Evolutionary conservation across 2,329 filamentous ascomycete species (phyloP), one percentile per base, ranked within the genome.

Genomic region (Exophiala spinifera): DNA sequence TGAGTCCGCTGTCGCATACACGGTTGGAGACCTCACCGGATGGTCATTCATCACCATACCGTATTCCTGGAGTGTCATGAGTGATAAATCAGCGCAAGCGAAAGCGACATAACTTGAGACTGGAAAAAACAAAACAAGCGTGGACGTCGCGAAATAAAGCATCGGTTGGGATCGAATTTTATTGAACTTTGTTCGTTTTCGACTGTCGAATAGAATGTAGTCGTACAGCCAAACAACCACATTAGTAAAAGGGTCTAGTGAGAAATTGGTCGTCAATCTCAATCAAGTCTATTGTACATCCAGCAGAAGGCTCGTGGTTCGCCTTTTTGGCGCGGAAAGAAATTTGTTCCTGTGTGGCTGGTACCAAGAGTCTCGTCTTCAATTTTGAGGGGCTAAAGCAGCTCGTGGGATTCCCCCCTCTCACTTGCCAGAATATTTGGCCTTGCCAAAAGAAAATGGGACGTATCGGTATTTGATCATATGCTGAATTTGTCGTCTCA

Each of bases 391-490:
- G 7, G 28, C 28, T 3, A 5, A 31, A 39, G 11, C 14, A 39
- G 11, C 36, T 31, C 28, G 4, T 31, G 36, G 14, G n/a, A n/a
- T n/a, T n/a, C n/a, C 15, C 34, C 13, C 17, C 14, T 3, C 17
- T 39, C 36, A 39, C 17, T 39, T 39, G 36, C 36, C 13, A 19
- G 36, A 39, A n/a, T 94, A 95, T 69, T 83, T 85, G 61, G 88
- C 80, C 83, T 96, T 96, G 73, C 91, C 91, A 63, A 95, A 84
- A 37, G 89, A 86, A 77, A 96, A 96, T 37, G 91, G 91, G 25
- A 96, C 91, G 70, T 96, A 99, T 76, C 92, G 89, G 79, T 97
- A 99, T 79, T 97, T 99, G 82, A 99, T 92, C 94, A 99, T 99
- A 77, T 97, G 94, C 78, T 99, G 94, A 66, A 99, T 99, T 77